phyloP scores from a whole-genome alignment of 805 yeast genomes.

The Kodamaea nitidulidarum region DNA sequence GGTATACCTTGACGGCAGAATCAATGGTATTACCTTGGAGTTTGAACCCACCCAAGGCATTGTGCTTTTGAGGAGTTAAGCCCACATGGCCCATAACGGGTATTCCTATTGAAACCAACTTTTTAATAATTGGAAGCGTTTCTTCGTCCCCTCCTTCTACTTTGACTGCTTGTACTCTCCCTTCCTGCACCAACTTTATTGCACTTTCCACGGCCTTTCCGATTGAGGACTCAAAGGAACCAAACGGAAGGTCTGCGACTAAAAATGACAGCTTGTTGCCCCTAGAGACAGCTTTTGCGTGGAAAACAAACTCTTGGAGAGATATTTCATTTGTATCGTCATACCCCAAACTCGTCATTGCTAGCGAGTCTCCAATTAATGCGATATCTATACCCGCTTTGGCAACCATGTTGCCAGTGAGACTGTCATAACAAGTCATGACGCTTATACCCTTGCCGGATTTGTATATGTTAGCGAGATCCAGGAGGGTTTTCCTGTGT shows the following conservation, averaged over 20 bases:
- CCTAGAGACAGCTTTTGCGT: conserved; percentile 70
- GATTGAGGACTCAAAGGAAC: conserved; percentile 65
- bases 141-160: conserved; percentile 75
- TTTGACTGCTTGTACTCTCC: conserved; percentile 70
- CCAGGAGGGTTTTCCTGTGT: conserved; percentile 12
- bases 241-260: conserved; percentile 87
- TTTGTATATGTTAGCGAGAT: conserved; percentile 9
- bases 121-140: conserved; percentile 47
- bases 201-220: conserved; percentile 62
- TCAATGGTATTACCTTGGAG: conserved; percentile 67
- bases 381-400: conserved; percentile 63
- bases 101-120: conserved; percentile 64
- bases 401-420: conserved; percentile 70
- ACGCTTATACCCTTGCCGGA: conserved; percentile 29
- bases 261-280: conserved; percentile 64
- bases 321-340: conserved; percentile 69
- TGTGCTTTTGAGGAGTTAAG: conserved; percentile 81
- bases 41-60: conserved; percentile 79
- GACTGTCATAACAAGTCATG: conserved; percentile 86
- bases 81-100: conserved; percentile 94
- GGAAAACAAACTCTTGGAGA: conserved; percentile 75
- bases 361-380: conserved; percentile 86
- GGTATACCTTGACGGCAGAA: conserved; percentile 52
- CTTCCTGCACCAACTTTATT: conserved; percentile 47
- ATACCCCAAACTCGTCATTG: conserved; percentile 88